Conservation (phyloP, 2,329 filamentous ascomycete genomes). For the Phyllosticta capitalensis region DNA sequence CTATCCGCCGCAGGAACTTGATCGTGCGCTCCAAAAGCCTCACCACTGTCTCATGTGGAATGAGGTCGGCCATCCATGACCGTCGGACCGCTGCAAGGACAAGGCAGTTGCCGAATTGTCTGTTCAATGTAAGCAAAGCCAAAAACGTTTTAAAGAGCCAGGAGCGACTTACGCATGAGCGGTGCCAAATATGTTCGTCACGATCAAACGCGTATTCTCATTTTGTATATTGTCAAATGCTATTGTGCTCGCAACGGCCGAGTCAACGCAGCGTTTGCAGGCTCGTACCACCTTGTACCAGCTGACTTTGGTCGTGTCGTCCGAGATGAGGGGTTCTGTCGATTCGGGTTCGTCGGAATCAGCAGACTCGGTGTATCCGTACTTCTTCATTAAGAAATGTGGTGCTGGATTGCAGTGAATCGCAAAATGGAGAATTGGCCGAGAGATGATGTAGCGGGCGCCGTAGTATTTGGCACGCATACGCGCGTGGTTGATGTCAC, state of each 20-base stretch:
- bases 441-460: conserved; percentile 78
- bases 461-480: conserved; percentile 93
- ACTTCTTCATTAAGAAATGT: conserved; percentile 17
- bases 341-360: conserved; percentile 1
- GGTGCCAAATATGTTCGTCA: conserved; percentile 95
- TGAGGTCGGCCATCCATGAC: conserved; percentile 50
- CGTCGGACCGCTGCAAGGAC: conserved; percentile 76
- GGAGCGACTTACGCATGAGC: conserved; percentile 73
- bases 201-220: conserved; percentile 58
- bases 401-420: conserved; percentile 41
- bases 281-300: conserved; percentile 14
- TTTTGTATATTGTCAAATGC: conserved; percentile 59
- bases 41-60: conserved; percentile 45
- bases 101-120: conserved; percentile 93
- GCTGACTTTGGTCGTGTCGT: conserved; percentile 2
- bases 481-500: conserved; percentile 70
- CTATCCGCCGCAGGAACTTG: conserved; percentile 59
- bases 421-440: conserved; percentile 60
- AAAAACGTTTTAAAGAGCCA: conserved; percentile 14
- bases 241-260: conserved; percentile 73
- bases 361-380: conserved; percentile 1
- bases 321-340: background rate
- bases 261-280: conserved; percentile 31
- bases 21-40: conserved; percentile 65
- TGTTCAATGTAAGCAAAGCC: conserved; percentile 27